Evolutionary conservation across 371 early-diverging fungal species (phyloP), one percentile per base, ranked within the genome.

Genomic region (Mortierella sp.): DNA sequence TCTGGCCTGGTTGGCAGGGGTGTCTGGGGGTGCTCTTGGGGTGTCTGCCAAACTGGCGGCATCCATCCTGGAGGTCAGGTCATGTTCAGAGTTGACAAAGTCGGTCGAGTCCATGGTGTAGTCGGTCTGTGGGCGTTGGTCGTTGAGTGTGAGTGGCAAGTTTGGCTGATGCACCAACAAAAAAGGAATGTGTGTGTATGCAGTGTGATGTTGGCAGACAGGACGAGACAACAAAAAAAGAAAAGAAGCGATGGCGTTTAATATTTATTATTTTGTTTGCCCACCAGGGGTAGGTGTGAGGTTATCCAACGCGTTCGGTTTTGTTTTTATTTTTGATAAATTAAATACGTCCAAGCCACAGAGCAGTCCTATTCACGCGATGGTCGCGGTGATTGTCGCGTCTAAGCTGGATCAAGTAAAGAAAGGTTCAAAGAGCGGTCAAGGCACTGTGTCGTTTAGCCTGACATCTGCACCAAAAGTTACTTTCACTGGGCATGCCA

Each of bases 21-120:
- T 44, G 7, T 79, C 77, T 14, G 52, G 40, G 24, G 64, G 47
- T 40, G 80, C 66, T 47, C 85, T 70, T 24, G 76, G 77, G 29
- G 77, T 85, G 74, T 85, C 80, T 2, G 80, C 79, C 64, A 80
- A 63, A 26, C 68, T 67, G 44, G 85, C 78, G 34, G 76, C 81
- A 64, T 80, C 85, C 74, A 80, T 77, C 31, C 79, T 65, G 65
- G 73, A 71, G 34, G 79, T 71, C 47, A 79, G 68, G 73, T 84
- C 79, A 40, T 55, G 70, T 61, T 84, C 85, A 7, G 85, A 79
- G 53, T 69, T 78, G 58, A 75, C 55, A 13, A 77, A 61, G 84
- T 83, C 84, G 31, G 75, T 82, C 29, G 79, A 72, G 47, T 82
- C 83, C 83, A 82, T 82, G 47, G 67, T 74, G 67, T 22, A 55